Evolutionary conservation across 208 protist genomes (phyloP), one percentile per base, ranked within the genome.

Genomic region (Leishmania aethiopica): DNA sequence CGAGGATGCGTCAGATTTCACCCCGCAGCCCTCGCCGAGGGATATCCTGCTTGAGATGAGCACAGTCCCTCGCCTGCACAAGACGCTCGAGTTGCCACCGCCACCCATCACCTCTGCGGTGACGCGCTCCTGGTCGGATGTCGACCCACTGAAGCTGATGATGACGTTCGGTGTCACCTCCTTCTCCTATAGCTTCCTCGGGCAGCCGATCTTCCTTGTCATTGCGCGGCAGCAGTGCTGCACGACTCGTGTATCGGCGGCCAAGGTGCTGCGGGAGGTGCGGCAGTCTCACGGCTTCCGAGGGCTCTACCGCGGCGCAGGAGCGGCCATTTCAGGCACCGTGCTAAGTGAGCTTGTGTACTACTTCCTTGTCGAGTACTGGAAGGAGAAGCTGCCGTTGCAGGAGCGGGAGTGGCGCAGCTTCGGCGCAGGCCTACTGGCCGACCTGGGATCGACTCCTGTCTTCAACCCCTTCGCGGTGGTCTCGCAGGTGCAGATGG

Each of bases 401-500:
- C 79, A 86, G 71, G 90, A 89, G 28, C 85, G 83, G 11, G 89
- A 92, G 90, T 93, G 88, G 84, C 90, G 93, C 78, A 92, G 90
- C 75, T 95, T 96, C 64, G 89, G 84, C 22, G 90, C 89, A 17
- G 93, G 93, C 13, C 84, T 96, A 47, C 79, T 94, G 0, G 93
- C 93, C 19, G 93, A 96, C 62, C 35, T 92, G 55, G 55, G 83
- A 59, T 94, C 90, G n/a, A 89, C 90, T 6, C 93, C 91, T 0
- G 79, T 96, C 40, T 96, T 93, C 86, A 96, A 94, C 78, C 93
- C 93, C 1, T 96, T 96, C 55, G 92, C 84, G 2, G 93, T 96
- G 1, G 84, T 96, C 17, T 94, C 90, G 71, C 93, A 96, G 89
- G 89, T 95, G 75, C 93, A 96, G 80, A 96, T 96, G 93, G 92